Conservation (phyloP, 1,284 basidiomycete genomes). For the Jaminaea rosea region DNA sequence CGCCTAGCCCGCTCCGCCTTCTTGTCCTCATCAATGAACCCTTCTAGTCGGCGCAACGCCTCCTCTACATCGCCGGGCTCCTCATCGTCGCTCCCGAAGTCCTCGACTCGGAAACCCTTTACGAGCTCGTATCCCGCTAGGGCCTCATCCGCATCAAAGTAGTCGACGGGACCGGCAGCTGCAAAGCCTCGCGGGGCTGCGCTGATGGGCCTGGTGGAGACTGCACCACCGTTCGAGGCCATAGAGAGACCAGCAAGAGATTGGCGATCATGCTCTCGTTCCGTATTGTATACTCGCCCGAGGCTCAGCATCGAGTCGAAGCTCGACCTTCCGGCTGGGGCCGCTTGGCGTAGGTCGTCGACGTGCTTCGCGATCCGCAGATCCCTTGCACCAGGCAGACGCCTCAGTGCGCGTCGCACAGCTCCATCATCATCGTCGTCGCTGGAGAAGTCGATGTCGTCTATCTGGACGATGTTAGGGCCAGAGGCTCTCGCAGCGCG, state of each 20-base stretch:
- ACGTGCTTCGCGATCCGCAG: conserved; percentile 34
- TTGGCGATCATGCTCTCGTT: too few relatives aligned
- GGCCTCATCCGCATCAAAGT: conserved; percentile 38
- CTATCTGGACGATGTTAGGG: conserved; percentile 38
- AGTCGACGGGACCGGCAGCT: too few relatives aligned
- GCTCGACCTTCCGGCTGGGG: conserved; percentile 12
- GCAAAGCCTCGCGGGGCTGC: too few relatives aligned
- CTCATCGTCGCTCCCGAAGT: conserved; percentile 27
- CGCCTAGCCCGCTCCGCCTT: conserved; percentile 21
- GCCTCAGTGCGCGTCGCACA: conserved; percentile 30
- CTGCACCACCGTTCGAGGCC: background rate
- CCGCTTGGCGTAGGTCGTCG: conserved; percentile 17
- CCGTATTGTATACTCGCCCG: conserved; percentile 3
- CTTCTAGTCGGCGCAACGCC: conserved; percentile 33
- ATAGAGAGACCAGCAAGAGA: too few relatives aligned
- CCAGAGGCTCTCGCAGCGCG: too few relatives aligned
- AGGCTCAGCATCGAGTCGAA: conserved; percentile 15
- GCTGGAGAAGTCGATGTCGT: conserved; percentile 42
- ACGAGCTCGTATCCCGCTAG: conserved; percentile 38
- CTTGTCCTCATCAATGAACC: conserved; percentile 39
- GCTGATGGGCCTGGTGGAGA: background rate
- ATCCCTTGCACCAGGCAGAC: conserved; percentile 37
- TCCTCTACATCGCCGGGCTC: conserved; percentile 38
- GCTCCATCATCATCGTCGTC: conserved; percentile 37
- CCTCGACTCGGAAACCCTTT: conserved; percentile 31